These are phyloP conservation scores for Penicillium palitans DNA, from an alignment of 2,329 filamentous ascomycete genomes.

Conservation along the genomic window DNA sequence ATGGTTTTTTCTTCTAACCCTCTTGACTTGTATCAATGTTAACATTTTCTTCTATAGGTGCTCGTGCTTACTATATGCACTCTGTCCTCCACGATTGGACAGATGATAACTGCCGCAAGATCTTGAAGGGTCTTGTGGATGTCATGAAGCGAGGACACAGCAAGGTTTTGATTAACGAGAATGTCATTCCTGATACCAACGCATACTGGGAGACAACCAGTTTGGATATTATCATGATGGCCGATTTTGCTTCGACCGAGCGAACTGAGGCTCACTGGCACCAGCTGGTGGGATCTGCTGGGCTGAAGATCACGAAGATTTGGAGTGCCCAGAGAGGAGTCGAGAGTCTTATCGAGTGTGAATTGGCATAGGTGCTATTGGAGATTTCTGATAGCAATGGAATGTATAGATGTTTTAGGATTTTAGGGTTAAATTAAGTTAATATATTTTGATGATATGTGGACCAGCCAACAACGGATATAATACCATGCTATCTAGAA, in stretches of 20 bases:
- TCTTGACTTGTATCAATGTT: background rate
- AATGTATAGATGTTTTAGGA: no score
- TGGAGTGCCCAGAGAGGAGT: conserved; percentile 28
- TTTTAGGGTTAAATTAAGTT: no score
- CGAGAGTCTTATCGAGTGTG: conserved; percentile 31
- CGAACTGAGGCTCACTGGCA: conserved; percentile 44
- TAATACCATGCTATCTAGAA: no score
- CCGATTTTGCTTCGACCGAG: conserved; percentile 40
- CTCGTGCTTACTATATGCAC: conserved; percentile 39
- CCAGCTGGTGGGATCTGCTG: conserved; percentile 33
- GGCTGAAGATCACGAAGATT: conserved; percentile 40
- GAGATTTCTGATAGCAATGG: background rate
- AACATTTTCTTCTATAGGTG: conserved; percentile 20
- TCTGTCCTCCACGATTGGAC: conserved; percentile 38
- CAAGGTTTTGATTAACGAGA: conserved; percentile 49
- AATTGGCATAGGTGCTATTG: conserved; percentile 11
- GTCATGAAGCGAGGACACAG: conserved; percentile 43
- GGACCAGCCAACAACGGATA: background rate
- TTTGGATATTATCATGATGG: conserved; percentile 49
- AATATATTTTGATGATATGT: background rate
- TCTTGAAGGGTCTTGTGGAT: conserved; percentile 25
- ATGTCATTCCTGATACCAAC: conserved; percentile 41
- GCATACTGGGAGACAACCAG: conserved; percentile 35
- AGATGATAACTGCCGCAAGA: conserved; percentile 30
- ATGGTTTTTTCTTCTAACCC: background rate